A percentile compares a stretch with the other conserved stretches of the same genome.
These are phyloP conservation scores for Lathyrus sativus DNA, from an alignment of 306 rosid species.

Conservation along the genomic window DNA sequence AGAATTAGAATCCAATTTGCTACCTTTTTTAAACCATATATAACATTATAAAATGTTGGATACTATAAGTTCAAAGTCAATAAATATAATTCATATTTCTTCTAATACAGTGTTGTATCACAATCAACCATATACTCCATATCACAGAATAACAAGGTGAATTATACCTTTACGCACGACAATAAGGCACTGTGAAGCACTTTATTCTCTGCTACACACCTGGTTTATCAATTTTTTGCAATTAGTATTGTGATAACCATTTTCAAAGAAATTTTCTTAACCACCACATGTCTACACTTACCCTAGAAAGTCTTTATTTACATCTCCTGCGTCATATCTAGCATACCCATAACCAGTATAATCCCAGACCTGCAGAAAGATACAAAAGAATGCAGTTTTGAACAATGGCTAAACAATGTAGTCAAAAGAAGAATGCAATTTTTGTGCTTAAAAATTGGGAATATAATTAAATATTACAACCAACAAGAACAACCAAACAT, in stretches of 20 bases:
- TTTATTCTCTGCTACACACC: constrained; percentile 94
- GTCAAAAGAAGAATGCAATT: constrained; percentile 5
- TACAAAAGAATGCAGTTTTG: constrained; percentile 15
- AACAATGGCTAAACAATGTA: constrained; percentile 10
- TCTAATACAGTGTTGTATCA: neutral
- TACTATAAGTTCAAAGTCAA: constrained; percentile 2
- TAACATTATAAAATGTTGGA: neutral
- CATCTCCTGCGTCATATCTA: constrained; percentile 80
- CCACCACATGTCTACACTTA: constrained; percentile 42
- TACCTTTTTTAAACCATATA: neutral
- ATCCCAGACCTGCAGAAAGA: constrained; percentile 81
- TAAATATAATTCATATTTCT: constrained; percentile 2
- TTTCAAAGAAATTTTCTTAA: constrained; percentile 22
- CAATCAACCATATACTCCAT: neutral
- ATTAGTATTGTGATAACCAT: constrained; percentile 39
- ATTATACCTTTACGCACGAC: constrained; percentile 75
- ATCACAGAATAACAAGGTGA: constrained; percentile 11
- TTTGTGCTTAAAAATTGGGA: neutral
- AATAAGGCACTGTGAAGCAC: constrained; percentile 79
- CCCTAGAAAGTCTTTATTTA: constrained; percentile 84
- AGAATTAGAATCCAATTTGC: neutral
- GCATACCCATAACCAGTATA: constrained; percentile 88
- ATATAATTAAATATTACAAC: constrained; percentile 18
- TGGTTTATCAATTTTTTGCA: constrained; percentile 39
- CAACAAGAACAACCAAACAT: neutral